These are phyloP conservation scores for Lignosus rhinocerotis DNA, from an alignment of 1,284 basidiomycete genomes.

Conservation along the genomic window DNA sequence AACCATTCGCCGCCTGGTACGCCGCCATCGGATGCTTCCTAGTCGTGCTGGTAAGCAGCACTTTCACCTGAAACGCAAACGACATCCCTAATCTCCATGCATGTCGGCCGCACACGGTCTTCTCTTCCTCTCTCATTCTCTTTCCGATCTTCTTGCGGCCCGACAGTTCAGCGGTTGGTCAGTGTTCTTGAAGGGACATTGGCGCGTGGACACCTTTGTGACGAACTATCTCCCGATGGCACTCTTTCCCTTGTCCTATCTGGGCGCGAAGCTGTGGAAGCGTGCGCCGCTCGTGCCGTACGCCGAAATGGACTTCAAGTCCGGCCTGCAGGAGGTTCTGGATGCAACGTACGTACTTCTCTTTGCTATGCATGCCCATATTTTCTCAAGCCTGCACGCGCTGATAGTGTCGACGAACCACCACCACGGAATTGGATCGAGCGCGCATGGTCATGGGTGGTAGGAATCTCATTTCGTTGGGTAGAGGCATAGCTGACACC, in stretches of 20 bases:
- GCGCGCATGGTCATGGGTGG: slow-evolving; percentile 70
- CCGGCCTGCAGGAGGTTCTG: slow-evolving; percentile 69
- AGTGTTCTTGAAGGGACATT: slow-evolving; percentile 72
- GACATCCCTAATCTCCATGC: not conserved
- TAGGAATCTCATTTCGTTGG: slow-evolving; percentile 30
- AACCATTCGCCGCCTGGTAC: slow-evolving; percentile 79
- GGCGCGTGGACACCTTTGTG: slow-evolving; percentile 64
- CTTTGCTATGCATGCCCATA: not conserved
- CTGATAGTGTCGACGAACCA: slow-evolving; percentile 46
- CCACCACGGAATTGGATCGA: slow-evolving; percentile 65
- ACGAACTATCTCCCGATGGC: slow-evolving; percentile 79
- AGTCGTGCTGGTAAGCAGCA: slow-evolving; percentile 66
- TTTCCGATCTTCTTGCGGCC: not conserved
- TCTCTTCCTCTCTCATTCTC: not conserved
- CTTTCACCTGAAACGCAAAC: not conserved
- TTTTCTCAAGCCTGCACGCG: not conserved
- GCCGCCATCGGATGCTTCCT: slow-evolving; percentile 52
- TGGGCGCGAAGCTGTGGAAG: slow-evolving; percentile 55
- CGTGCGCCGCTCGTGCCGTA: slow-evolving; percentile 46
- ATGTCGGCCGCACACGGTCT: not conserved
- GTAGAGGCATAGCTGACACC: not conserved
- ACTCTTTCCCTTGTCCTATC: slow-evolving; percentile 74
- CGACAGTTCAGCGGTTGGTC: slow-evolving; percentile 69
- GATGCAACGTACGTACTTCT: slow-evolving; percentile 52
- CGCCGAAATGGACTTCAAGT: slow-evolving; percentile 79